These are phyloP conservation scores for Cucurbitaria berberidis DNA, from an alignment of 2,329 filamentous ascomycete species.

Conservation along the genomic window DNA sequence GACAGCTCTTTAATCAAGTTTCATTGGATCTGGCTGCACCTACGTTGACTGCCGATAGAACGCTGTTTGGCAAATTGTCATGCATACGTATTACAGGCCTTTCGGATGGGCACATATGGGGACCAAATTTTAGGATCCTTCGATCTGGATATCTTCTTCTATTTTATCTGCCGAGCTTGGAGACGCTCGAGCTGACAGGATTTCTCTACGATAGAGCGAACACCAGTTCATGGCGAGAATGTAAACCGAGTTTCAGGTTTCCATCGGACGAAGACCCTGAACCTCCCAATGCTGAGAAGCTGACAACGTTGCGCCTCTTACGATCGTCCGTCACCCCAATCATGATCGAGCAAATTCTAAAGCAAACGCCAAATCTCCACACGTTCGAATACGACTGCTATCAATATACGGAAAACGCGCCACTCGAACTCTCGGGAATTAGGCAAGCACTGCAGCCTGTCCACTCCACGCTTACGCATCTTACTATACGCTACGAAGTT, in stretches of 20 bases:
- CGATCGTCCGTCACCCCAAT: background rate
- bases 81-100: background rate
- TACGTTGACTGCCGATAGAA: background rate
- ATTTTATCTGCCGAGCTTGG: constrained; percentile 1
- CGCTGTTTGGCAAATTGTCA: background rate
- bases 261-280: too few relatives aligned
- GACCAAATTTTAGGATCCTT: background rate
- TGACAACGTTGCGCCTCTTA: constrained; percentile 1
- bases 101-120: background rate
- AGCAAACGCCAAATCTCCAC: constrained; percentile 1
- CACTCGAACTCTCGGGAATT: background rate
- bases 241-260: too few relatives aligned
- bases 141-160: background rate
- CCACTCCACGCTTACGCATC: background rate
- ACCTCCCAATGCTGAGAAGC: background rate
- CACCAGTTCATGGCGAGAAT: background rate
- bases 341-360: background rate
- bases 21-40: too few relatives aligned
- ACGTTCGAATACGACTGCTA: constrained; percentile 3
- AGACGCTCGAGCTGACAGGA: background rate
- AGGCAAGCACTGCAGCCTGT: background rate
- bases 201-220: background rate
- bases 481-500: background rate
- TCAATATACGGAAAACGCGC: background rate
- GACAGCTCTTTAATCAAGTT: background rate